Evolutionary conservation across 257 asterid genomes (phyloP).

Genomic region (Buddleja alternifolia): DNA sequence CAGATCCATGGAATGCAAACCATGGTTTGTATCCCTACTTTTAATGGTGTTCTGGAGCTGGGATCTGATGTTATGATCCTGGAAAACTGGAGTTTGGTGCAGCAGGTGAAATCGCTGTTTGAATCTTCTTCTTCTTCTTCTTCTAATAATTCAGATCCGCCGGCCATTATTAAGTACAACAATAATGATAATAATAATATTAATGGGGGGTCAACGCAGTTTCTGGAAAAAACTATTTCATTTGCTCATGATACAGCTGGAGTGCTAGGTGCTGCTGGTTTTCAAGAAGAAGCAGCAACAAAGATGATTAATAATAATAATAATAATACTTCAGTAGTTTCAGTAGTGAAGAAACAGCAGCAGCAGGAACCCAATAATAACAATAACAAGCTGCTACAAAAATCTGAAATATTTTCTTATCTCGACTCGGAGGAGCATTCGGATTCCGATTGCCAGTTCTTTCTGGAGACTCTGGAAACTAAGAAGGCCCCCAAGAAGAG

Average conservation of each 20-base stretch:
- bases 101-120: constrained; percentile 50
- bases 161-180: too few species aligned
- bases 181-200: too few species aligned
- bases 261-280: constrained; percentile 24
- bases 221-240: constrained; percentile 19
- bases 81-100: constrained; percentile 59
- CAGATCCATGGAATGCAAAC: constrained; percentile 76
- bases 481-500: constrained; percentile 48
- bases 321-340: too few species aligned
- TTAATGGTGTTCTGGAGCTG: constrained; percentile 63
- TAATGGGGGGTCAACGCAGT: not conserved
- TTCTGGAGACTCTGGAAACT: constrained; percentile 9
- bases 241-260: constrained; percentile 32
- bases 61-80: constrained; percentile 56
- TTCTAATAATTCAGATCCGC: not conserved
- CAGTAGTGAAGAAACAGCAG: not conserved
- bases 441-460: constrained; percentile 45
- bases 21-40: constrained; percentile 66
- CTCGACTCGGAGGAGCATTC: constrained; percentile 42
- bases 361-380: too few species aligned
- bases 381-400: too few species aligned
- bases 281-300: constrained; percentile 15
- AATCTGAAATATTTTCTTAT: constrained; percentile 9
- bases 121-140: constrained; percentile 22
- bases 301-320: too few species aligned